A percentile compares a stretch with the other conserved stretches of the same genome.
Conservation (phyloP, 2,329 filamentous ascomycete species). For the Esteya vermicola region DNA sequence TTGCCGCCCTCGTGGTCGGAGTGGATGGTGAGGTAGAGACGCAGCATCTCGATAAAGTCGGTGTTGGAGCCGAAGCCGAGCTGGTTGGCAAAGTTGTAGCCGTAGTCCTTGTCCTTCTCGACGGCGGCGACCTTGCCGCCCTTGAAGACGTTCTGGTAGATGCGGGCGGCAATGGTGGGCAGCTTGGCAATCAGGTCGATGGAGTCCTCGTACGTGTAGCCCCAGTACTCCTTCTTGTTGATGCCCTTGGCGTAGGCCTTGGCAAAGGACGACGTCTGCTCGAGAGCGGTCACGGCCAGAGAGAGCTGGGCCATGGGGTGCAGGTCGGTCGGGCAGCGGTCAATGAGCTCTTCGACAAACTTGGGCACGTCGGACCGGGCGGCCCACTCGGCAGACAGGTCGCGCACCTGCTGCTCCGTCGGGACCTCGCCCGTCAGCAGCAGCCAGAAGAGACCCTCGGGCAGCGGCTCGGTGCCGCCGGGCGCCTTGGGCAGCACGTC, state of each 20-base stretch:
- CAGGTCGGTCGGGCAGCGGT: constrained; percentile 96
- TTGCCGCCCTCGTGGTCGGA: constrained; percentile 99
- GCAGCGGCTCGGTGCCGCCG: constrained; percentile 90
- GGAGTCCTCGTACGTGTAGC: constrained; percentile 97
- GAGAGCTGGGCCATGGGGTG: constrained; percentile 99
- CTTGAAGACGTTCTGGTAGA: constrained; percentile 99
- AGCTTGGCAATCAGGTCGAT: constrained; percentile 99
- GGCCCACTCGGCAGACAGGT: constrained; percentile 97
- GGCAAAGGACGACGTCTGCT: constrained; percentile 94
- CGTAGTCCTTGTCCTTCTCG: constrained; percentile 99
- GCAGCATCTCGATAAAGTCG: constrained; percentile 97
- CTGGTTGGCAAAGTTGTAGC: constrained; percentile 99
- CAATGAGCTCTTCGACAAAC: constrained; percentile 98
- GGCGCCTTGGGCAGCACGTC: constrained; percentile 92
- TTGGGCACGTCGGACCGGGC: constrained; percentile 93
- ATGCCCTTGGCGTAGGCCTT: constrained; percentile 99
- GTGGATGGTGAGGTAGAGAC: constrained; percentile 99
- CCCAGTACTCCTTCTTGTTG: constrained; percentile 99
- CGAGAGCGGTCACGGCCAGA: constrained; percentile 89
- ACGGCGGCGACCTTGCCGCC: constrained; percentile 93
- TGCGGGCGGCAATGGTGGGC: constrained; percentile 91
- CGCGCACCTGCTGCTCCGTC: constrained; percentile 93
- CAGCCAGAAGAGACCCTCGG: constrained; percentile 99
- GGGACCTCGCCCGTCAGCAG: constrained; percentile 96
- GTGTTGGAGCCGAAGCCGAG: constrained; percentile 89